Percentiles rank a stretch among this genome's conserved stretches.
phyloP scores from a whole-genome alignment of 495 filamentous ascomycete species.

The Melanomma pulvis-pyrius region DNA sequence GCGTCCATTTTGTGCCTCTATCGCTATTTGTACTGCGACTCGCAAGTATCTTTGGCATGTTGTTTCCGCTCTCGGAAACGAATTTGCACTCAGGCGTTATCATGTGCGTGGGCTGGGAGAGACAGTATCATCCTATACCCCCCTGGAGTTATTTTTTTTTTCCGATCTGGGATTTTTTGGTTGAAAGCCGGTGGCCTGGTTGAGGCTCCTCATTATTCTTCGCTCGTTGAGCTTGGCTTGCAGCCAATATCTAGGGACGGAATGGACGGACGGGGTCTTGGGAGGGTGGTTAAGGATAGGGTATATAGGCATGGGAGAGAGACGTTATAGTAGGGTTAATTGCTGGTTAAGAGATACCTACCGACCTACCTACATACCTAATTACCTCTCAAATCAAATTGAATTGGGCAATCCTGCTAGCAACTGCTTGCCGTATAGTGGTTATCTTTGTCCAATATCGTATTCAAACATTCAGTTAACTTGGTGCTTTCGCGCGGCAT shows the following conservation, averaged over 20 bases:
- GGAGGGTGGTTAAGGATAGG: not conserved
- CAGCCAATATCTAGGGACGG: no score
- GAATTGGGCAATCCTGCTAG: not conserved
- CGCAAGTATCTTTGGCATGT: not conserved
- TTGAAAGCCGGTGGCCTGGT: no score
- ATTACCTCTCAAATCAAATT: not conserved
- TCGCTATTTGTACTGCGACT: not conserved
- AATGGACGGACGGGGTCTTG: not conserved
- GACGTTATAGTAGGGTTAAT: not conserved
- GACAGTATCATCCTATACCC: constrained; percentile 1
- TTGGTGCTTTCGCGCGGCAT: no score
- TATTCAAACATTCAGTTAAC: no score
- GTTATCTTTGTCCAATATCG: no score
- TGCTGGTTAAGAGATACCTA: not conserved
- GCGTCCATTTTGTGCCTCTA: not conserved
- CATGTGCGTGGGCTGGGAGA: not conserved
- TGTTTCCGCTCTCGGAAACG: no score
- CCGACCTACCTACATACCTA: not conserved
- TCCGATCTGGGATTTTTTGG: not conserved
- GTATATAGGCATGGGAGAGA: not conserved
- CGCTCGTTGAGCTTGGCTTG: no score
- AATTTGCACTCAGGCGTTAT: not conserved
- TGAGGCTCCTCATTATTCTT: no score
- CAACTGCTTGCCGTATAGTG: no score
- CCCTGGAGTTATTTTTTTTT: not conserved